Base-by-base conservation (phyloP, 306 rosid species). In the Cyclanthera cordifolia region DNA sequence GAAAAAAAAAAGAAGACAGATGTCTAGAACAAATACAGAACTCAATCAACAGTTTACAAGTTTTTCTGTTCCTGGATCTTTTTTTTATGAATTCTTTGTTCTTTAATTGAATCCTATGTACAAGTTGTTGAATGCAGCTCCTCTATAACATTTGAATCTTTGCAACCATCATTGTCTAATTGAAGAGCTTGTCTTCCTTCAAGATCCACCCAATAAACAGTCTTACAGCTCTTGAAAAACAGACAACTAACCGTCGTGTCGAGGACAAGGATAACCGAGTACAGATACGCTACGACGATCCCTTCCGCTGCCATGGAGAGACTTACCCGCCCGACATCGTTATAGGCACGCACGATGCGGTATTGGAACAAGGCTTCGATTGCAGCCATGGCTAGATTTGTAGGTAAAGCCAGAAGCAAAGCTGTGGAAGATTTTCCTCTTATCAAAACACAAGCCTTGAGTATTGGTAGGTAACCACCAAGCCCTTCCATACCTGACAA, bases 361-460 rank as follows among this genome's bases (percentile, higher is more conserved):
- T 75, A 86, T 17, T 90, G 99, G 55, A 94, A 94, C 86, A 94
- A 67, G 69, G 96, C 94, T 71, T 94, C 99, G 39, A 82, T 57
- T 5, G 87, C 88, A 47, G 99, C 96, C 79, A 90, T 69, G 39
- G 85, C 88, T 55, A 94, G 67, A 57, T 84, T 88, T 20, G 77
- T 71, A 41, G 95, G 97, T 50, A 94, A 74, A 72, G 99, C 90
- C 61, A 94, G 47, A 70, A 79, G 84, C 79, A 94, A 71, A 25
- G 97, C 99, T 52, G 86, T 90, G 23, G 97, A 84, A 56, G 87
- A 77, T 74, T 81, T 88, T 73, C 91, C 97, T 75, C 82, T 84
- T 24, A 94, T 72, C 46, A 94, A 53, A 54, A 88, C 70, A 71
- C 91, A 90, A 46, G 95, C 96, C 74, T 78, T 86, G 39, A 94